Evolutionary conservation across 148 eudicot species (phyloP).

Genomic region (Drosera capensis): DNA sequence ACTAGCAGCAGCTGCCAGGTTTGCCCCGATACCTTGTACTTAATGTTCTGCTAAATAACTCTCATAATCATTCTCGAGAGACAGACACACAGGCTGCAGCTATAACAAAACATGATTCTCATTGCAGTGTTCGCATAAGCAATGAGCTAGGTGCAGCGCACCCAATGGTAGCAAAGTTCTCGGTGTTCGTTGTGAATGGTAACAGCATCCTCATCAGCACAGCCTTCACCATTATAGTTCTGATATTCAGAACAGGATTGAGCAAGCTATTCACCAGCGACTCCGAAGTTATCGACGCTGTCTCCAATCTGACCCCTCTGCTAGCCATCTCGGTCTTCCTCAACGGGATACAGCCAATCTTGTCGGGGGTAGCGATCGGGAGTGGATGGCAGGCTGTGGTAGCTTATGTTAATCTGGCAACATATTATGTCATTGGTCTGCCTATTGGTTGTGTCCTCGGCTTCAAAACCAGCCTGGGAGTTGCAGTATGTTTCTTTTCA

Average conservation of each 20-base stretch:
- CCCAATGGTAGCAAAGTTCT: conserved; percentile 36
- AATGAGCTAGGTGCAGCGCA: conserved; percentile 47
- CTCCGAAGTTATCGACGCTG: conserved; percentile 28
- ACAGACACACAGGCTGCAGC: too few species aligned
- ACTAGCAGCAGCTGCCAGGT: conserved; percentile 46
- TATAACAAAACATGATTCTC: background rate
- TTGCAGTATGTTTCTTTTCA: conserved; percentile 18
- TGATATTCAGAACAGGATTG: conserved; percentile 22
- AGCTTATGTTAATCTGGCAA: conserved; percentile 31
- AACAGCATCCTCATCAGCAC: conserved; percentile 32
- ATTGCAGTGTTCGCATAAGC: conserved; percentile 36
- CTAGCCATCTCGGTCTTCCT: conserved; percentile 42
- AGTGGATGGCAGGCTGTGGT: conserved; percentile 52
- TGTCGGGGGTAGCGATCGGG: conserved; percentile 55
- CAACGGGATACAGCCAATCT: conserved; percentile 42
- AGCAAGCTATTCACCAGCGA: conserved; percentile 37
- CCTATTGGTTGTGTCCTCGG: conserved; percentile 54
- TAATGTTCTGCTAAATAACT: background rate
- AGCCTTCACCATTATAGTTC: conserved; percentile 23
- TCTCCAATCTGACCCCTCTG: conserved; percentile 31
- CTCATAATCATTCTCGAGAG: background rate
- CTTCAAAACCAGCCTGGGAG: conserved; percentile 41
- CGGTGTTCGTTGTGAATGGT: conserved; percentile 31
- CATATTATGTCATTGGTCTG: conserved; percentile 46
- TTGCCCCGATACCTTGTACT: background rate